These are phyloP conservation scores for Myriosclerotinia duriaeana DNA, from an alignment of 2,329 filamentous ascomycete genomes.

Conservation along the genomic window DNA sequence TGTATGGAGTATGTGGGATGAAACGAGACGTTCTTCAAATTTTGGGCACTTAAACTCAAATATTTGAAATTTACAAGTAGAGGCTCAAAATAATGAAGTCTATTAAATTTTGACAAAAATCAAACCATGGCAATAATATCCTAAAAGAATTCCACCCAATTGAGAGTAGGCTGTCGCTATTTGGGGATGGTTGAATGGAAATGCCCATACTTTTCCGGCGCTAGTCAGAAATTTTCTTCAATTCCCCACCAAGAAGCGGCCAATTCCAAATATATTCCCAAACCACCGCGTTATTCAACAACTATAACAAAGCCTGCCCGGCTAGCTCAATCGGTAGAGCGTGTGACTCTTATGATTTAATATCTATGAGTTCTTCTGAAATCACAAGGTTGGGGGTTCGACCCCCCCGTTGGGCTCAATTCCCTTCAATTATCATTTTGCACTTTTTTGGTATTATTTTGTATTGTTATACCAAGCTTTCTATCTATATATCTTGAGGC, in stretches of 20 bases:
- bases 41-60: neutral
- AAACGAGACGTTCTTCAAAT: neutral
- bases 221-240: constrained; percentile 16
- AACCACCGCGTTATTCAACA: fast-evolving
- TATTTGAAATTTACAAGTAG: neutral
- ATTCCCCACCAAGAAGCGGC: neutral
- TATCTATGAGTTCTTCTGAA: constrained; percentile 11
- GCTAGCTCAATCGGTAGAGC: constrained; percentile 41
- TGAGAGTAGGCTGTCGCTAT: neutral
- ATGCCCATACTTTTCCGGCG: neutral
- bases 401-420: constrained; percentile 22
- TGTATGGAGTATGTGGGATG: neutral
- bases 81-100: too few relatives aligned
- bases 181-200: neutral
- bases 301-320: constrained; percentile 26
- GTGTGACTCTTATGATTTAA: constrained; percentile 36
- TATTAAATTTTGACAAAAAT: too few relatives aligned
- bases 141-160: neutral
- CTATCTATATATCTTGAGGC: too few relatives aligned
- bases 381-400: constrained; percentile 22
- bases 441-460: neutral
- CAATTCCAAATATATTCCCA: neutral
- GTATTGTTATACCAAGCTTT: neutral
- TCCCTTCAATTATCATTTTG: neutral
- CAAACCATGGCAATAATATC: neutral